These are phyloP conservation scores for Marasmius fiardii DNA, from an alignment of 1,284 basidiomycete species.

Conservation along the genomic window DNA sequence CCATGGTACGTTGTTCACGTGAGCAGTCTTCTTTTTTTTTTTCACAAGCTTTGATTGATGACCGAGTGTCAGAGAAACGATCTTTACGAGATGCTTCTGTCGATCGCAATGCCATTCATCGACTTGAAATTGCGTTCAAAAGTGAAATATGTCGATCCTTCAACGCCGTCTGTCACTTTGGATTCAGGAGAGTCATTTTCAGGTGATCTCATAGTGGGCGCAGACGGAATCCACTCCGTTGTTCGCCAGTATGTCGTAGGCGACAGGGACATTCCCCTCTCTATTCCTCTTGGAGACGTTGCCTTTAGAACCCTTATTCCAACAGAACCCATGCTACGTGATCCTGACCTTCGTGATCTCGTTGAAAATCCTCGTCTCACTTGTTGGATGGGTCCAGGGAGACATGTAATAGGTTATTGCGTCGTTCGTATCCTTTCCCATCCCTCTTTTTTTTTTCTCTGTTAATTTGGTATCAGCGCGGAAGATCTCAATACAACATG, in stretches of 20 bases:
- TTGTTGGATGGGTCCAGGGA: conserved; percentile 44
- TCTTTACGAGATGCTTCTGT: conserved; percentile 41
- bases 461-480: conserved; percentile 24
- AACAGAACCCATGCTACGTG: conserved; percentile 38
- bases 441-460: not conserved
- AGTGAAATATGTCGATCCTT: conserved; percentile 38
- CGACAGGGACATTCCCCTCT: conserved; percentile 30
- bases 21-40: not conserved
- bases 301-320: conserved; percentile 55
- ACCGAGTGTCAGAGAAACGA: conserved; percentile 47
- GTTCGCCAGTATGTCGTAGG: conserved; percentile 42
- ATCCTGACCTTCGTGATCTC: conserved; percentile 43
- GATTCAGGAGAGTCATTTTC: conserved; percentile 38
- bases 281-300: conserved; percentile 50
- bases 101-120: conserved; percentile 36
- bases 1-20: conserved; percentile 14
- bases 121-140: conserved; percentile 38
- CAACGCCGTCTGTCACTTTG: conserved; percentile 32
- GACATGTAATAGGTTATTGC: conserved; percentile 42
- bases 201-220: conserved; percentile 49
- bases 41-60: no score
- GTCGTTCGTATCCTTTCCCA: conserved; percentile 26
- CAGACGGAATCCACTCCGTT: conserved; percentile 50
- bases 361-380: conserved; percentile 36
- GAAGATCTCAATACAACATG: conserved; percentile 44